Evolutionary conservation across 768 basidiomycete species (phyloP), one percentile per base, ranked within the genome.

Genomic region (Lactarius pseudohatsudake): DNA sequence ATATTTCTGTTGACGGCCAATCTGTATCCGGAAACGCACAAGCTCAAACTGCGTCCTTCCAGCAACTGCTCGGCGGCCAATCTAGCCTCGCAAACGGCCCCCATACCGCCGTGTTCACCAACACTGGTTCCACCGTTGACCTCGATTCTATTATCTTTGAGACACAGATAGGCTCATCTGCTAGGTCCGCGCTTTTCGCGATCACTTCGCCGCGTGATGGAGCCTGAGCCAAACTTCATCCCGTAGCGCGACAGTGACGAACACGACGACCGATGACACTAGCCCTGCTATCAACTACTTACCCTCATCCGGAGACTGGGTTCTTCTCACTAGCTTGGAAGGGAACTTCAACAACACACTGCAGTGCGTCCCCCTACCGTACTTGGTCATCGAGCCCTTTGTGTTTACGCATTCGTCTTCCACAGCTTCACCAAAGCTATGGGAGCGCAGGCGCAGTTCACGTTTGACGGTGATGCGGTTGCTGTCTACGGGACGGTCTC

Each of bases 401-500:
- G 40, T 56, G 22, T 41, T 40, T 41, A 63, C 22, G 40, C 13
- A 2, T 58, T 69, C 18, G 43, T 61, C 30, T 26, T 28, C 50
- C 45, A 38, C 59, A 85, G 84, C 69, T 83, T 74, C 71, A 78
- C 83, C 2, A 70, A 77, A 57, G 75, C 71, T 6, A 67, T 74
- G 10, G 79, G 76, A 41, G 79, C 83, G 15, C 76, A 78, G 22
- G 81, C 79, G n/a, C 77, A 79, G 8, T 68, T 85, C 13, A 64
- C 72, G 18, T 86, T 85, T 70, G 68, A 72, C 5, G 85, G 85
- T 26, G 80, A 84, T 61, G 83, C 81, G n/a, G 76, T 87, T 57
- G 83, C 82, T 16, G 62, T 86, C 1, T 86, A 82, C 64, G 84
- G 84, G 43, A 81, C 84, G 2, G 77, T 83, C 36, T 80, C 82